Base-by-base conservation (phyloP, 73 alveolate species). In the Blepharisma stoltei region DNA sequence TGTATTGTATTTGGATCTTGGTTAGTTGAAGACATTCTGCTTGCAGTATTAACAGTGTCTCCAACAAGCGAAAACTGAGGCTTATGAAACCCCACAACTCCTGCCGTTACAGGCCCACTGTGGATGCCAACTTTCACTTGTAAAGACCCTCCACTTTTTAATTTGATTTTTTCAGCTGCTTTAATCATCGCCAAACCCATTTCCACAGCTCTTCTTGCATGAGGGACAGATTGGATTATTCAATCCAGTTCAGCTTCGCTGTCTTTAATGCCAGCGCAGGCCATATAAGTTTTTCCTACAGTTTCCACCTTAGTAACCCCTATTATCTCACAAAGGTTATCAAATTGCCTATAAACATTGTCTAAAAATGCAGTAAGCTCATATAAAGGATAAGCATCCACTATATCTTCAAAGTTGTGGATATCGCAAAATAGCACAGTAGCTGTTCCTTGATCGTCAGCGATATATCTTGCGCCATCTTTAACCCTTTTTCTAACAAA, bases 31-130 rank as follows among this genome's bases (percentile, higher is more conserved):
- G 99, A 88, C 87, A 96, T 95, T 84, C 99, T 90, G 70, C 97
- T 86, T 43, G 99, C 93, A 41, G 97, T 95, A 83, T 95, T 95
- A 6, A 95, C 99, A 20, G 98, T 92, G 83, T 94, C 99, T 8
- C 99, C 99, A 20, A 96, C 93, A 52, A 96, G 89, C 23, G 97
- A 89, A 87, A 96, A 96, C 80, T 96, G 94, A 2, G 99, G 99
- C 67, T 96, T 96, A 76, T 93, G 98, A 37, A 88, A 92, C 7
- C 99, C 99, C 3, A 96, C 97, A 54, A 96, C 99, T 27, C 99
- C 99, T 2, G 99, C 97, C 46, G 95, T 88, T 1, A 96, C 99
- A 48, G 89, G 85, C 23, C 99, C 99, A 81, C 89, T 88, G 77
- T 96, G 97, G 70, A 96, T 93, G 23, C 99, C 99, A 6, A 96